Evolutionary conservation across 2,329 filamentous ascomycete species (phyloP).

Genomic region (Paraconiothyrium brasiliense): DNA sequence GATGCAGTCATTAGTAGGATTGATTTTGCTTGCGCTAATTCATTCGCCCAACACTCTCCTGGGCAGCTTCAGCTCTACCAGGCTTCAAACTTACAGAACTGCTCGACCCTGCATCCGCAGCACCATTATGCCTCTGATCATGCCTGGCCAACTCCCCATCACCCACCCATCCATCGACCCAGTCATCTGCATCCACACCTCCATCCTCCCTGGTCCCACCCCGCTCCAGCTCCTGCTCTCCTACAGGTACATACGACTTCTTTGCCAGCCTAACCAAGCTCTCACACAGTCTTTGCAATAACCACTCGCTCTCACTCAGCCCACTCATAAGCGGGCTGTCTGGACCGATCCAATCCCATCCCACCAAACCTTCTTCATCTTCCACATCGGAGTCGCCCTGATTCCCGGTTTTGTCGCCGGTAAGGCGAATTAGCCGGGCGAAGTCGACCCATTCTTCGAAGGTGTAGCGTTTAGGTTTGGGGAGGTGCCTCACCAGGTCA

Average conservation of each 20-base stretch:
- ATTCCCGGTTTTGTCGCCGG: constrained; percentile 24
- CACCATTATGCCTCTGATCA: not conserved
- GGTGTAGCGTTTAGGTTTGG: constrained; percentile 71
- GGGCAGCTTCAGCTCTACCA: not conserved
- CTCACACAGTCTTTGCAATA: constrained; percentile 72
- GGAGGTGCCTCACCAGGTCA: constrained; percentile 47
- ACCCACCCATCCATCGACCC: not conserved
- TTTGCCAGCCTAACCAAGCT: constrained; percentile 60
- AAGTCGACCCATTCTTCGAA: constrained; percentile 92
- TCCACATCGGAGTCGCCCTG: constrained; percentile 52
- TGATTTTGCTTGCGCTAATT: not conserved
- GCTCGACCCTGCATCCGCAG: not conserved
- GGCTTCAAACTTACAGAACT: too few species aligned
- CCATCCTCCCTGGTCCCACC: not conserved
- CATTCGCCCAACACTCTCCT: not conserved
- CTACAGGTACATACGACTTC: constrained; percentile 20
- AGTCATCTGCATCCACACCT: not conserved
- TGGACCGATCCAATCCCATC: constrained; percentile 79
- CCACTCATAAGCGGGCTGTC: constrained; percentile 72
- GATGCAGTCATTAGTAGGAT: too few species aligned
- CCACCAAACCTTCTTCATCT: constrained; percentile 66
- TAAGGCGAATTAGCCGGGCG: constrained; percentile 74
- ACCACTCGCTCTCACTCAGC: constrained; percentile 71
- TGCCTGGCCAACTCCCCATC: not conserved
- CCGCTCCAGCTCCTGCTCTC: constrained; percentile 19